These are phyloP conservation scores for Zanthoxylum bungeanum DNA, from an alignment of 345 rosid genomes.

Conservation along the genomic window DNA sequence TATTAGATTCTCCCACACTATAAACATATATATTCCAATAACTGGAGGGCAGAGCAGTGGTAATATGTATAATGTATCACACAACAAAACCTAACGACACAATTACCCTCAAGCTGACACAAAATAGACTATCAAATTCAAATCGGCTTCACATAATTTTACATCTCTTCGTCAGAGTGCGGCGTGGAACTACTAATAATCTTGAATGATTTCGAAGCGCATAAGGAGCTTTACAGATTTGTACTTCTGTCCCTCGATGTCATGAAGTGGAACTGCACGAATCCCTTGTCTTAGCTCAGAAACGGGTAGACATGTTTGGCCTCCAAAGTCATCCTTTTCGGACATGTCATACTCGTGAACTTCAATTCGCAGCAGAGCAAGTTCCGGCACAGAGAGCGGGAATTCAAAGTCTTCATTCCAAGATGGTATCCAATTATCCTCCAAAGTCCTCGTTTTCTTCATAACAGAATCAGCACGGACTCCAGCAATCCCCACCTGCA, in stretches of 20 bases:
- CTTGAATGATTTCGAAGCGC: conserved; percentile 57
- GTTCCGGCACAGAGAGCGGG: conserved; percentile 80
- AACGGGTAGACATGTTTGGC: conserved; percentile 83
- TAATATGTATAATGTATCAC: background rate
- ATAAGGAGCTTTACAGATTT: conserved; percentile 70
- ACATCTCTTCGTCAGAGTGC: background rate
- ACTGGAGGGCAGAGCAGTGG: background rate
- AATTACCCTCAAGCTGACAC: conserved; percentile 5
- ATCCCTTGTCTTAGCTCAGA: conserved; percentile 70
- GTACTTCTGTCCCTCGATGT: conserved; percentile 54
- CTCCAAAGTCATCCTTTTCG: conserved; percentile 88
- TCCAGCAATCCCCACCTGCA: conserved; percentile 84
- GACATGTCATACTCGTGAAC: conserved; percentile 92
- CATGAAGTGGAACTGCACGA: conserved; percentile 57
- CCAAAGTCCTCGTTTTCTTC: conserved; percentile 72
- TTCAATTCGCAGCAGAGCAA: conserved; percentile 74
- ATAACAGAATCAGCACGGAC: conserved; percentile 64
- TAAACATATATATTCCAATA: background rate
- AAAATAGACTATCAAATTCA: conserved; percentile 11
- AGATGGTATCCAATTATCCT: conserved; percentile 74
- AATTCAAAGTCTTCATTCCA: conserved; percentile 88
- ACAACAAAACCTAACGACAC: background rate
- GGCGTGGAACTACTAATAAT: background rate
- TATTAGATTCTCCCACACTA: background rate
- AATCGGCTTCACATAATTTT: conserved; percentile 8